phyloP scores from a whole-genome alignment of 164 flowering plant species.

The Chloranthus sessilifolius region DNA sequence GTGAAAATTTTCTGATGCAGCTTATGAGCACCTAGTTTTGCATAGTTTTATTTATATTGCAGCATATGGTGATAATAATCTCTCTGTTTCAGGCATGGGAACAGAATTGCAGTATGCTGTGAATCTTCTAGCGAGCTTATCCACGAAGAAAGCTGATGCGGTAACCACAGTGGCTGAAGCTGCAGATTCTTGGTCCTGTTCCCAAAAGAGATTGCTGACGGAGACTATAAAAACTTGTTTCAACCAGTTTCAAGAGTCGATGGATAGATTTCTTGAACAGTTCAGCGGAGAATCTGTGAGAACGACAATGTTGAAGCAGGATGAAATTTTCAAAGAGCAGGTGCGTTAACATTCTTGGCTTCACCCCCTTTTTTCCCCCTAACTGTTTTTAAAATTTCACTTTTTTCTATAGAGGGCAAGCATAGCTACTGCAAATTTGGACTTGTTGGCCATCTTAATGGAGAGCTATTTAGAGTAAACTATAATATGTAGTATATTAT shows the following conservation, averaged over 20 bases:
- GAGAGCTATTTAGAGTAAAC: not conserved
- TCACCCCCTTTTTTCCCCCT: not conserved
- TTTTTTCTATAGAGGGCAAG: not conserved
- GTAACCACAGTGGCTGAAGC: not conserved
- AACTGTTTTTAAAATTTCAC: not conserved
- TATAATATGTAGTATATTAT: not conserved
- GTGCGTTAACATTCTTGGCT: conserved; percentile 20
- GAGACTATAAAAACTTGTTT: conserved; percentile 9
- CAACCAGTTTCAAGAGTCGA: conserved; percentile 22
- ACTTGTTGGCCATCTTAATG: not conserved
- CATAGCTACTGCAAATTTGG: not conserved
- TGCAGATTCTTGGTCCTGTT: conserved; percentile 21
- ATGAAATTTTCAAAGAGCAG: conserved; percentile 64
- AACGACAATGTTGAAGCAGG: conserved; percentile 59
- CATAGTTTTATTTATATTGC: no score
- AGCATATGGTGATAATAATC: no score
- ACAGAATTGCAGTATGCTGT: conserved; percentile 38
- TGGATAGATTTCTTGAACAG: conserved; percentile 41
- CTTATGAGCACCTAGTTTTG: no score
- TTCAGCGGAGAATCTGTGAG: conserved; percentile 39
- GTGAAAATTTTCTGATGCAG: no score
- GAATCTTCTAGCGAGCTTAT: conserved; percentile 23
- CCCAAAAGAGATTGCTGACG: conserved; percentile 10
- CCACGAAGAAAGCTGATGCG: conserved; percentile 14
- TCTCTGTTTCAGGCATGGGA: conserved; percentile 55